Evolutionary conservation across 768 basidiomycete species (phyloP).

Genomic region (Hydnum rufescens): DNA sequence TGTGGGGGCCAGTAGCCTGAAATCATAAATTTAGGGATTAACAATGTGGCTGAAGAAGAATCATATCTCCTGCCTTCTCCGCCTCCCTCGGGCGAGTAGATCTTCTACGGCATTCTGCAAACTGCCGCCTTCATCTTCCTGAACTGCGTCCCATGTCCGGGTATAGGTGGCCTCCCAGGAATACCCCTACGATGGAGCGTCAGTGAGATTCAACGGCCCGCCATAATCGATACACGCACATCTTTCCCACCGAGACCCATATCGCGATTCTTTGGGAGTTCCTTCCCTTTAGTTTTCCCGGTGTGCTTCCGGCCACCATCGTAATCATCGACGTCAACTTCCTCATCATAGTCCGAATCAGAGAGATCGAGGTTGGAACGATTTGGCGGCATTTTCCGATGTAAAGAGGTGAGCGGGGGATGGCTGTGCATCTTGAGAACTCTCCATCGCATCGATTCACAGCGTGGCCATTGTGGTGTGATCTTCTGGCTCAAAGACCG

Average conservation of each 20-base stretch:
- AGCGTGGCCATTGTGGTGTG: no score
- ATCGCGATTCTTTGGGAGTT: conserved; percentile 30
- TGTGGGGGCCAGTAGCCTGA: conserved; percentile 59
- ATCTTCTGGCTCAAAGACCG: no score
- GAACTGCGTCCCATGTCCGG: conserved; percentile 91
- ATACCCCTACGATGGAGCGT: conserved; percentile 23
- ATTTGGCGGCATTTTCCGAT: not conserved
- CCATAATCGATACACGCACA: conserved; percentile 14
- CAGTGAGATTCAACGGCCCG: not conserved
- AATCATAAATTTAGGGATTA: conserved; percentile 3
- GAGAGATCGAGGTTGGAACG: not conserved
- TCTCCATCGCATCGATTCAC: no score
- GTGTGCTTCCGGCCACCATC: conserved; percentile 11
- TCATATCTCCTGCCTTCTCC: conserved; percentile 40
- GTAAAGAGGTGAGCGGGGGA: no score
- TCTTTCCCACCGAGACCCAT: conserved; percentile 39
- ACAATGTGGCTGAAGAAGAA: conserved; percentile 5
- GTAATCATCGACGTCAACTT: not conserved
- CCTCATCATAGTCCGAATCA: conserved; percentile 1
- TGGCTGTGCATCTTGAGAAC: no score
- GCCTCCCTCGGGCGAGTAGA: conserved; percentile 64
- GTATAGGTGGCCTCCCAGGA: conserved; percentile 94
- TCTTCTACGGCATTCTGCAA: conserved; percentile 80
- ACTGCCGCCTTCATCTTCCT: conserved; percentile 88
- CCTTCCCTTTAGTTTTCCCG: conserved; percentile 39